Evolutionary conservation across 1,139 yeast genomes (phyloP).

Genomic region (Kurtzmaniella natalensis): DNA sequence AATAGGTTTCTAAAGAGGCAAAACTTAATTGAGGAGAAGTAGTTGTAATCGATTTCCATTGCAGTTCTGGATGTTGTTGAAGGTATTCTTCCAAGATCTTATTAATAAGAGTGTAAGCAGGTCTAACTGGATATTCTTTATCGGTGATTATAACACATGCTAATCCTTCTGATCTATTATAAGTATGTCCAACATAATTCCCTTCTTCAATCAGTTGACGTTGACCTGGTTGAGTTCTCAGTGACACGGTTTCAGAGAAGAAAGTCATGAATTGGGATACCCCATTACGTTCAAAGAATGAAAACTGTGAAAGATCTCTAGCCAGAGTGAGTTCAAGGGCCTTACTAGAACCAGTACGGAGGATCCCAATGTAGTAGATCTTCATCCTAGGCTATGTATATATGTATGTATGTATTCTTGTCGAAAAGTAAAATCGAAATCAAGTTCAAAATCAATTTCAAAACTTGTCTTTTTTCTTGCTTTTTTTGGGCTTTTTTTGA

Average conservation of each 20-base stretch:
- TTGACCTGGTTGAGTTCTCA: constrained; percentile 83
- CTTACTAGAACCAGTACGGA: constrained; percentile 60
- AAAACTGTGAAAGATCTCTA: constrained; percentile 78
- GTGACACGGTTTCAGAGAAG: constrained; percentile 85
- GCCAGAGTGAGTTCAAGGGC: constrained; percentile 77
- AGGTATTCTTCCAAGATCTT: constrained; percentile 88
- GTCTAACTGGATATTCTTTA: constrained; percentile 93
- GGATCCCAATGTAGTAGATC: constrained; percentile 82
- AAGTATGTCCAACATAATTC: constrained; percentile 86
- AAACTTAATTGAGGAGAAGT: constrained; percentile 48
- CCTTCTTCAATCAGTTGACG: constrained; percentile 96
- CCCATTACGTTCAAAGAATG: constrained; percentile 77
- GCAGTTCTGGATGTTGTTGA: constrained; percentile 69
- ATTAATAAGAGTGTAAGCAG: constrained; percentile 92
- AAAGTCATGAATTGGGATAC: constrained; percentile 92
- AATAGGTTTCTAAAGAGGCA: constrained; percentile 63
- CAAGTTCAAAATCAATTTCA: too few species aligned
- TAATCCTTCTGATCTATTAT: constrained; percentile 83
- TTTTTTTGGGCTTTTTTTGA: too few species aligned
- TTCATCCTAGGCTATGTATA: constrained; percentile 71
- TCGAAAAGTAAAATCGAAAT: too few species aligned
- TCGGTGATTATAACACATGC: constrained; percentile 94
- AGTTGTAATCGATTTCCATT: constrained; percentile 60
- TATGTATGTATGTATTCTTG: too few species aligned
- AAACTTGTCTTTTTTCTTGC: too few species aligned